These are phyloP conservation scores for Suhomyces faveliae DNA, from an alignment of 805 yeast species.

Conservation along the genomic window DNA sequence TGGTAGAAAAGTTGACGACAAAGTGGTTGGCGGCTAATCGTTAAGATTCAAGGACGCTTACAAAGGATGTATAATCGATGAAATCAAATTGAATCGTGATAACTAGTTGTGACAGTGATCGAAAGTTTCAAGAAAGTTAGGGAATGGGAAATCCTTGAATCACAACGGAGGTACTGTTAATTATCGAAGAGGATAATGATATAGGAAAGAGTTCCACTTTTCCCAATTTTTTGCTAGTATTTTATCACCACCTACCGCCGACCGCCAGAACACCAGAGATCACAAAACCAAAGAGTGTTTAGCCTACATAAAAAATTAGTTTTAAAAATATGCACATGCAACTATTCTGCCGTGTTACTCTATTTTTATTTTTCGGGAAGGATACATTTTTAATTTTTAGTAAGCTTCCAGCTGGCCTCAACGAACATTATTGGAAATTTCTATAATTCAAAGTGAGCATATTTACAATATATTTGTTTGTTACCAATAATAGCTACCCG, in stretches of 20 bases:
- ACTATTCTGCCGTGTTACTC: not conserved
- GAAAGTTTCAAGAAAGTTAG: not conserved
- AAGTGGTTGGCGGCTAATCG: not conserved
- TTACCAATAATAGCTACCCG: not conserved
- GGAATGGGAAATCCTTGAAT: not conserved
- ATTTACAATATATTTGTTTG: not conserved
- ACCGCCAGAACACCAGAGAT: not conserved
- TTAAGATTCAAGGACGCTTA: not conserved
- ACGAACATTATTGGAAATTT: not conserved
- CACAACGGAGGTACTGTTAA: not conserved
- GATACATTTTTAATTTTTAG: not conserved
- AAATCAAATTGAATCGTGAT: not conserved
- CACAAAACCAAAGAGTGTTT: constrained; percentile 4
- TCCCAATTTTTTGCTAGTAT: constrained; percentile 2
- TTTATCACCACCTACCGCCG: constrained; percentile 2
- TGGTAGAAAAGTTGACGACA: not conserved
- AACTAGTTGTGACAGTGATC: not conserved
- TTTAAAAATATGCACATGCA: not conserved
- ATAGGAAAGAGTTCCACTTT: constrained; percentile 1
- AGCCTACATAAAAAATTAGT: constrained; percentile 3
- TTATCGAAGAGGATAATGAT: not conserved
- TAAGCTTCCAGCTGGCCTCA: not conserved
- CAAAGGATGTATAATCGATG: not conserved
- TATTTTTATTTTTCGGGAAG: not conserved
- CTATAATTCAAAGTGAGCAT: not conserved